Evolutionary conservation across 2,329 filamentous ascomycete species (phyloP), one percentile per base, ranked within the genome.

Genomic region (Fonsecaea erecta): DNA sequence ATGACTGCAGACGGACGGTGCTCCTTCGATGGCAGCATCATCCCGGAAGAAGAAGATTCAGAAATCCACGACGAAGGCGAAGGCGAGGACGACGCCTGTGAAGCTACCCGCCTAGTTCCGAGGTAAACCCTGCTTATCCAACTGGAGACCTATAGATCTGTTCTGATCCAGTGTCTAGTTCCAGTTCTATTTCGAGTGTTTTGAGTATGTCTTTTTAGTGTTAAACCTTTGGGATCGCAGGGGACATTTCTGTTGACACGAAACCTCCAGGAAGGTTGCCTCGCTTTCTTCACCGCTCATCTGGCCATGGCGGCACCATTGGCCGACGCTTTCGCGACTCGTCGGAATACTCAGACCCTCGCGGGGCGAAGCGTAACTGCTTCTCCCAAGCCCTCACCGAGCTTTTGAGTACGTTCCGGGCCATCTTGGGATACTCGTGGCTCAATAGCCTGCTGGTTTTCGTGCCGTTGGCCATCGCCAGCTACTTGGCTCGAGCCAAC

Each of bases 401-500:
- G 18, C 12, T 52, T 18, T 6, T 63, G 26, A 14, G 9, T 4
- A 32, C 32, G n/a, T 14, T 40, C 32, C 54, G 54, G 1, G 18
- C 43, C 43, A 63, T 58, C 46, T 30, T 56, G 40, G 35, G 30
- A 14, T 58, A 52, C 72, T 94, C 91, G 0, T 96, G 90, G 62
- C 12, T 65, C 18, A 67, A 67, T 24, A 96, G 73, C 12, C 58
- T 67, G 24, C 51, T 67, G 3, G 48, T 62, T 24, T 11, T 55
- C 54, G 66, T 67, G 16, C 66, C 66, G 11, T 32, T 96, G 72
- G 90, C 53, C 24, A 68, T 68, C 12, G 32, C 85, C 1, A 76
- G 93, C 60, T 86, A 90, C 72, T 91, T 89, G 73, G 78, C 86
- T 24, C 70, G 79, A 9, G 79, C 90, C 52, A 82, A 84, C 73